Conservation (phyloP, 2,329 filamentous ascomycete species). For the Aureobasidium lini region DNA sequence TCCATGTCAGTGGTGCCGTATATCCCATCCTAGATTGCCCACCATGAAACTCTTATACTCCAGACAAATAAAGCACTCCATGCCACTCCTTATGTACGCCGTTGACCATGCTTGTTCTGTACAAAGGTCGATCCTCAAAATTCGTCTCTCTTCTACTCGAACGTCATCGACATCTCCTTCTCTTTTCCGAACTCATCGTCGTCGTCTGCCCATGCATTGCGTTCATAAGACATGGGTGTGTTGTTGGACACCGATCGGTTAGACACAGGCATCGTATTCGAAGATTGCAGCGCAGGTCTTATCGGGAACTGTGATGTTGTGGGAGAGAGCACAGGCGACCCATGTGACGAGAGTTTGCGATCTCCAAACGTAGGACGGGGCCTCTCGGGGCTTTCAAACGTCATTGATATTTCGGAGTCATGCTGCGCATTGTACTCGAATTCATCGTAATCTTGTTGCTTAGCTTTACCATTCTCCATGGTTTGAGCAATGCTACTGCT, state of each 20-base stretch:
- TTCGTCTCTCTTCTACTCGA: constrained; percentile 26
- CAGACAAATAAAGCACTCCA: not conserved
- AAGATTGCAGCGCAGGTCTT: constrained; percentile 18
- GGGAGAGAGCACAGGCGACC: constrained; percentile 9
- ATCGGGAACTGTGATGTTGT: constrained; percentile 1
- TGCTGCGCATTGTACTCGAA: constrained; percentile 25
- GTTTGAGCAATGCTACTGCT: constrained; percentile 12
- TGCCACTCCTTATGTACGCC: not conserved
- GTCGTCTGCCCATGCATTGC: constrained; percentile 43
- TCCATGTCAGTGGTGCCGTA: not conserved
- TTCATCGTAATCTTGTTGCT: constrained; percentile 28
- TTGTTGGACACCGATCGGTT: constrained; percentile 15
- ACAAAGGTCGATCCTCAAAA: not conserved
- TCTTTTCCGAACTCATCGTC: constrained; percentile 40
- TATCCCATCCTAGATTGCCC: not conserved
- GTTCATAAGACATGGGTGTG: constrained; percentile 19
- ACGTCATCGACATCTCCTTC: constrained; percentile 43
- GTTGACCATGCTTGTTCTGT: not conserved
- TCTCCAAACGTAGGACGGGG: constrained; percentile 18
- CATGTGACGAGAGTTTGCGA: constrained; percentile 19
- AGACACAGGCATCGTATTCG: constrained; percentile 24
- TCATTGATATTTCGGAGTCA: constrained; percentile 41
- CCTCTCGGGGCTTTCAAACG: constrained; percentile 29
- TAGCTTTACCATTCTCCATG: not conserved
- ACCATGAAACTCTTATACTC: not conserved